Percentiles rank a stretch among this genome's conserved stretches.
phyloP scores from a whole-genome alignment of 179 eudicot genomes.

The Spinacia oleracea region DNA sequence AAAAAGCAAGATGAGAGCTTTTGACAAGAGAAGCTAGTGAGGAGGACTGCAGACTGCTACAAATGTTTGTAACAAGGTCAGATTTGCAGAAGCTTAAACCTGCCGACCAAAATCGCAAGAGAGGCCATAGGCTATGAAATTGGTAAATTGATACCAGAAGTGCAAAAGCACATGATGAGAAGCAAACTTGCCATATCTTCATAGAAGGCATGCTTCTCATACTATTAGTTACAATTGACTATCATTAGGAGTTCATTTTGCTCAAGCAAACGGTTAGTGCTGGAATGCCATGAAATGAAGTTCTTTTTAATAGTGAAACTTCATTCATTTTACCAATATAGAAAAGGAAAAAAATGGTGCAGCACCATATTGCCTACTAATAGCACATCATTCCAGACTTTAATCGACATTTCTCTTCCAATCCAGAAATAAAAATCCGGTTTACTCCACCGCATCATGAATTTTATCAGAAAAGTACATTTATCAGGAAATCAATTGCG shows the following conservation, averaged over 20 bases:
- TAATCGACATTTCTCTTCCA: neutral
- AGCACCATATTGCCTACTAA: neutral
- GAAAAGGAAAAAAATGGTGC: neutral
- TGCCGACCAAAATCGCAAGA: neutral
- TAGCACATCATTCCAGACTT: neutral
- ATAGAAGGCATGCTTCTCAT: neutral
- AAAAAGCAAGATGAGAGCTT: neutral
- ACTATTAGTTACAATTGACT: neutral
- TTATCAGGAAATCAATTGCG: neutral
- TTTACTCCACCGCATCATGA: neutral
- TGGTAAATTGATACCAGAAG: neutral
- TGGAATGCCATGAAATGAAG: neutral
- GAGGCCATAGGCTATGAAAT: neutral
- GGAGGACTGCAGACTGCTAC: too few species aligned
- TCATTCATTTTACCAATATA: too few species aligned
- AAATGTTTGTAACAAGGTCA: too few species aligned
- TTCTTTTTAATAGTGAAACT: neutral
- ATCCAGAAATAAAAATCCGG: neutral
- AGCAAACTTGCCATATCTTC: neutral
- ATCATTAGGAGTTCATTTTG: neutral
- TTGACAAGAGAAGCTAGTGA: neutral
- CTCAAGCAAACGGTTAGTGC: neutral
- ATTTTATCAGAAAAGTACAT: neutral
- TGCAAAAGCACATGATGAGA: neutral
- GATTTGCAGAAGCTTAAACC: neutral